These are phyloP conservation scores for Tetrapisispora namnaoensis DNA, from an alignment of 805 yeast species.

Conservation along the genomic window DNA sequence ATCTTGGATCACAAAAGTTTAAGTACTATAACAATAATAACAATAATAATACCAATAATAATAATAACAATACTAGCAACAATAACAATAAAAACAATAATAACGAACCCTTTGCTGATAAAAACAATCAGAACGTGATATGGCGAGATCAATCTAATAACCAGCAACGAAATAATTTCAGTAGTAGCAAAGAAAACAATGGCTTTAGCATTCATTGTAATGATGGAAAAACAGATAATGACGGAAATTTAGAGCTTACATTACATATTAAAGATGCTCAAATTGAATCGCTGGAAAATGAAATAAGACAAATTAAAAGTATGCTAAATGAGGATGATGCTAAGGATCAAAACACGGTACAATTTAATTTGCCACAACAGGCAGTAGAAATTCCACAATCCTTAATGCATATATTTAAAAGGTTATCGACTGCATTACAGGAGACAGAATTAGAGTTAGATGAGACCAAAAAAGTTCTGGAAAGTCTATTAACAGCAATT, in stretches of 20 bases:
- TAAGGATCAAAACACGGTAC: constrained; percentile 28
- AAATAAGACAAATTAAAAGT: constrained; percentile 31
- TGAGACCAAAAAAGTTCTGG: constrained; percentile 54
- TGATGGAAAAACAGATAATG: constrained; percentile 1
- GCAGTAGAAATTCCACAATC: constrained; percentile 30
- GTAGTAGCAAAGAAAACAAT: not conserved
- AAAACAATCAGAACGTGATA: not conserved
- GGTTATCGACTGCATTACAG: constrained; percentile 38
- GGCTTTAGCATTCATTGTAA: not conserved
- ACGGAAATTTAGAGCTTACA: constrained; percentile 39
- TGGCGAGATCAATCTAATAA: not conserved
- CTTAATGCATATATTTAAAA: constrained; percentile 39
- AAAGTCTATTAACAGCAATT: constrained; percentile 48
- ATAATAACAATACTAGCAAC: not conserved
- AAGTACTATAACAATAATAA: not conserved
- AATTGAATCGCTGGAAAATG: constrained; percentile 37
- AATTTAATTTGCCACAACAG: constrained; percentile 11
- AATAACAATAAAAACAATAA: not conserved
- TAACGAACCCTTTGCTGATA: not conserved
- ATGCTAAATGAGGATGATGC: constrained; percentile 29
- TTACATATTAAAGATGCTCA: constrained; percentile 46
- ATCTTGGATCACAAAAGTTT: not conserved
- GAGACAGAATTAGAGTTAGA: constrained; percentile 42
- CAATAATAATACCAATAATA: not conserved
- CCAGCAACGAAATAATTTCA: not conserved